Evolutionary conservation across 495 filamentous ascomycete species (phyloP).

Genomic region (Chaetomidium leptoderma): DNA sequence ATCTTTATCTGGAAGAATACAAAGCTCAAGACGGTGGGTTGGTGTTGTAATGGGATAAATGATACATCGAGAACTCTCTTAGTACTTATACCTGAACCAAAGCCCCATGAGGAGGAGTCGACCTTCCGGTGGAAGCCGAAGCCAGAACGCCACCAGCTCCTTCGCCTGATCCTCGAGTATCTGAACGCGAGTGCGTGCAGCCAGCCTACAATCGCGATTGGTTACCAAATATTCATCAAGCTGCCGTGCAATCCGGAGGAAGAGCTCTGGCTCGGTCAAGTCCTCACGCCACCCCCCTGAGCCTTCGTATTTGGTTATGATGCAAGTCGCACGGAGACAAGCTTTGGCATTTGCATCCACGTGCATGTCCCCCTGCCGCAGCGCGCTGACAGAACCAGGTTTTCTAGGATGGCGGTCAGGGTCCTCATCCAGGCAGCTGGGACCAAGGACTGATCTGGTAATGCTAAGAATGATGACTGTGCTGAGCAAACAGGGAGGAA

Average conservation of each 20-base stretch:
- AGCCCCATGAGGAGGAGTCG: too few relatives aligned
- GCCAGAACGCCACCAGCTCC: background rate
- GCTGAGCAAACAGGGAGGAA: background rate
- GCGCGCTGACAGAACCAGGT: background rate
- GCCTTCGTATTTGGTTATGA: background rate
- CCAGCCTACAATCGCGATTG: background rate
- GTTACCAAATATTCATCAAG: background rate
- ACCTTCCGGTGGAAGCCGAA: too few relatives aligned
- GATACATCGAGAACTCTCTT: too few relatives aligned
- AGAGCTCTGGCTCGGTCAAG: background rate
- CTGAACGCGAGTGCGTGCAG: background rate
- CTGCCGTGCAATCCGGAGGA: conserved; percentile 1
- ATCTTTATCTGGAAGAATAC: too few relatives aligned
- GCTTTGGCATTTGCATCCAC: background rate
- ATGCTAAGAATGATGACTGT: background rate
- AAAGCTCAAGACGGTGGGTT: too few relatives aligned
- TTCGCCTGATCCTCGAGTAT: background rate
- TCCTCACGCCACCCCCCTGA: background rate
- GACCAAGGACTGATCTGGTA: background rate
- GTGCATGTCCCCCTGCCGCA: background rate
- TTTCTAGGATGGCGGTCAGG: background rate
- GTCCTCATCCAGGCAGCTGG: background rate
- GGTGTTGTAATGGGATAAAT: too few relatives aligned
- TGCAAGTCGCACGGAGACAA: background rate
- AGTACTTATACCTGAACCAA: too few relatives aligned